A percentile compares a stretch with the other conserved stretches of the same genome.
These are phyloP conservation scores for Populus pruinosa DNA, from an alignment of 345 rosid species.

Conservation along the genomic window DNA sequence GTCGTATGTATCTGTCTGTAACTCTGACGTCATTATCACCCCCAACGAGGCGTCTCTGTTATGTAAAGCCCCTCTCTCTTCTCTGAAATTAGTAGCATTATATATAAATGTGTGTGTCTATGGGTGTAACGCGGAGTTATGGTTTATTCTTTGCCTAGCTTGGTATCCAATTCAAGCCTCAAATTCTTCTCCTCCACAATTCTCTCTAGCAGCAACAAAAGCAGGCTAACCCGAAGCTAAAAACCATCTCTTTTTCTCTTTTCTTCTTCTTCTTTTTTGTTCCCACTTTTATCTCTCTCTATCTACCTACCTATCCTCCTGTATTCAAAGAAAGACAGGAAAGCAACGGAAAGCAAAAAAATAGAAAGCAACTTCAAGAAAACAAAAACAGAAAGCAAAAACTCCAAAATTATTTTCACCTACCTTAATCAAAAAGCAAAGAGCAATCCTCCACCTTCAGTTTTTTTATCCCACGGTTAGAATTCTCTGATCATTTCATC, in stretches of 20 bases:
- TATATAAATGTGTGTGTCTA: neutral
- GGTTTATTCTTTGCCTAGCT: constrained; percentile 6
- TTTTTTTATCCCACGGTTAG: neutral
- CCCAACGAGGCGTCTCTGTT: neutral
- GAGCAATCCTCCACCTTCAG: neutral
- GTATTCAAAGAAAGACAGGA: neutral
- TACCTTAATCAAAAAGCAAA: neutral
- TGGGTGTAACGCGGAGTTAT: neutral
- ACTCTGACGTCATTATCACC: neutral
- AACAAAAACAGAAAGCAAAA: neutral
- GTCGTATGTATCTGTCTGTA: neutral
- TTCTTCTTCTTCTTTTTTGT: neutral
- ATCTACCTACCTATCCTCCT: no score
- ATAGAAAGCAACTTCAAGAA: neutral
- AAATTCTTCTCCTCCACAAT: constrained; percentile 12
- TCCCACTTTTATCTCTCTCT: neutral
- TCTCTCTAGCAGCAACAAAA: neutral
- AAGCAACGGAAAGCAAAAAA: neutral
- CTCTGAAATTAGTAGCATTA: neutral
- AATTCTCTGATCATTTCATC: constrained; percentile 1
- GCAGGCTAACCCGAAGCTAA: neutral
- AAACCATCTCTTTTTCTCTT: neutral
- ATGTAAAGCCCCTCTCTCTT: neutral
- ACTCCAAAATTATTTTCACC: neutral
- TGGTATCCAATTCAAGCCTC: constrained; percentile 3